Conservation (phyloP, 305 asterid species). For the Nicotiana rustica region DNA sequence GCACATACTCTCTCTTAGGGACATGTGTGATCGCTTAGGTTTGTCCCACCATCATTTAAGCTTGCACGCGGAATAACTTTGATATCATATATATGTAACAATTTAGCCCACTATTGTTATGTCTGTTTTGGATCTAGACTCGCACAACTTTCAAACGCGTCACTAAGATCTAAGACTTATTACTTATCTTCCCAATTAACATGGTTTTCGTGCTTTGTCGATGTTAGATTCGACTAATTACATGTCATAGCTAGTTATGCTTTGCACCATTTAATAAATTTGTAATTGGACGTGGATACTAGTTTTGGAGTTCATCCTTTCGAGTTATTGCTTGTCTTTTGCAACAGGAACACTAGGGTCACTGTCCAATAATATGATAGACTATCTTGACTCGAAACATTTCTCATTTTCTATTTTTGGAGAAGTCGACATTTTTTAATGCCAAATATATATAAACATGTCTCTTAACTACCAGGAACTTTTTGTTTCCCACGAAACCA, state of each 20-base stretch:
- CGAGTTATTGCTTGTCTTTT: background rate
- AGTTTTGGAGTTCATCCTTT: slow-evolving; percentile 7
- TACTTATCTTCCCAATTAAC: too few relatives aligned
- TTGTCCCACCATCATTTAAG: too few relatives aligned
- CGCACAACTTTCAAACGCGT: too few relatives aligned
- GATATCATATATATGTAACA: too few relatives aligned
- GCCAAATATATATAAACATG: background rate
- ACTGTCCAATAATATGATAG: background rate
- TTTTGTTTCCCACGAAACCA: background rate
- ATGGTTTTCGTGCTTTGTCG: too few relatives aligned
- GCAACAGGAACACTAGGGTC: background rate
- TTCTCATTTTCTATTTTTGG: background rate
- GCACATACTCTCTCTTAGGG: too few relatives aligned
- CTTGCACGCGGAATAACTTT: too few relatives aligned
- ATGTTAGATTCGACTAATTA: too few relatives aligned
- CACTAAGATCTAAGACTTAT: too few relatives aligned
- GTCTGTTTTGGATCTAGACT: too few relatives aligned
- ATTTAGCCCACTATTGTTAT: too few relatives aligned
- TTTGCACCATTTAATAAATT: background rate
- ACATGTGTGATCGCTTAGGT: too few relatives aligned
- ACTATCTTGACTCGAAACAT: slow-evolving; percentile 20
- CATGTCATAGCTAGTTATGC: background rate
- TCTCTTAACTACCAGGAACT: background rate
- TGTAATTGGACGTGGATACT: background rate
- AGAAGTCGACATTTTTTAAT: background rate